phyloP scores from a whole-genome alignment of 805 yeast species.

The Ogataea trehaloabstinens region DNA sequence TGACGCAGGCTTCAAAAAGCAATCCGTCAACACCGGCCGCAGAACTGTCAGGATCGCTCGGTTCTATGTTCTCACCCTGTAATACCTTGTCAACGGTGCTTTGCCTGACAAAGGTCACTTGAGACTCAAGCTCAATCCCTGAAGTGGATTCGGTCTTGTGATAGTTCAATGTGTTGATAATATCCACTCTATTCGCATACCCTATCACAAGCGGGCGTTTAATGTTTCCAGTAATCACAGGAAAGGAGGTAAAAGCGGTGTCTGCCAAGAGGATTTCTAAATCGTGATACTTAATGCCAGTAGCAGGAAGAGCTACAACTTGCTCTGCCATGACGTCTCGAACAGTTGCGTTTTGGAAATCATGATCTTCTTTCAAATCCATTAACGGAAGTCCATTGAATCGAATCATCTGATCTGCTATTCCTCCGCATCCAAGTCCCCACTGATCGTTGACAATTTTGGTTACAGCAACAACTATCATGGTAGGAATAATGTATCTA shows the following conservation, averaged over 20 bases:
- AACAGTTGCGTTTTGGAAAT: slow-evolving; percentile 46
- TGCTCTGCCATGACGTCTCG: slow-evolving; percentile 61
- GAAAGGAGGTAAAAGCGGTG: slow-evolving; percentile 47
- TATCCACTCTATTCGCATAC: slow-evolving; percentile 41
- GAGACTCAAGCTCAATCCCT: slow-evolving; percentile 4
- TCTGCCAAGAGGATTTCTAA: slow-evolving; percentile 34
- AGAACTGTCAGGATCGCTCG: not conserved
- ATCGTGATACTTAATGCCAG: slow-evolving; percentile 33
- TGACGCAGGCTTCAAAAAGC: slow-evolving; percentile 36
- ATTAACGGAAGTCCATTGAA: slow-evolving; percentile 87
- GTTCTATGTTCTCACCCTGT: slow-evolving; percentile 1
- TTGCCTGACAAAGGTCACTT: slow-evolving; percentile 16
- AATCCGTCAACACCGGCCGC: slow-evolving; percentile 10
- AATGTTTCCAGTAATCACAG: slow-evolving; percentile 43
- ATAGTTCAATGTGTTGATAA: slow-evolving; percentile 30
- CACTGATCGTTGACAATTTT: slow-evolving; percentile 72
- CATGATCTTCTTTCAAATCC: slow-evolving; percentile 66
- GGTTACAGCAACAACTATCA: slow-evolving; percentile 92
- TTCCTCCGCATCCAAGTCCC: slow-evolving; percentile 74
- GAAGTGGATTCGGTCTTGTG: slow-evolving; percentile 14
- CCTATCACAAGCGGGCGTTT: slow-evolving; percentile 43
- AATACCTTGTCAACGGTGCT: slow-evolving; percentile 3
- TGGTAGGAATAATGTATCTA: slow-evolving; percentile 87
- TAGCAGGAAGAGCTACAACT: slow-evolving; percentile 38
- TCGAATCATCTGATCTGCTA: slow-evolving; percentile 91